Evolutionary conservation across 129 eudicot species (phyloP).

Genomic region (Calendula officinalis): DNA sequence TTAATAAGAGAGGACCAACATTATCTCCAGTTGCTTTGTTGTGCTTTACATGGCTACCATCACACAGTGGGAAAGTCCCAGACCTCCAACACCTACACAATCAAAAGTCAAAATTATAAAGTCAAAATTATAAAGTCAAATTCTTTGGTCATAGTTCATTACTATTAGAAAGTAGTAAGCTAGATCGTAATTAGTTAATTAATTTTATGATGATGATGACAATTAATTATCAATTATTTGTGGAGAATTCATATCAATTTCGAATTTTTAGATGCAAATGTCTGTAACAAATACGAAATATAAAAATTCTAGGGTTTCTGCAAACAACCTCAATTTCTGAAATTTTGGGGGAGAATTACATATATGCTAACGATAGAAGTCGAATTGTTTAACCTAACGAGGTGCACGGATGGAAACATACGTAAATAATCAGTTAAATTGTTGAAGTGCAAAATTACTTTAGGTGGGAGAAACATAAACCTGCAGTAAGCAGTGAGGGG

Average conservation of each 20-base stretch:
- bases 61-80: slow-evolving; percentile 89
- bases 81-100: slow-evolving; percentile 95
- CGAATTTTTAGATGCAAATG: no score
- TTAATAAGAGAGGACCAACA: slow-evolving; percentile 87
- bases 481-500: slow-evolving; percentile 94
- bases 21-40: slow-evolving; percentile 96
- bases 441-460: not conserved
- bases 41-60: slow-evolving; percentile 93
- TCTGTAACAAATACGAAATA: no score
- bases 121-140: not conserved
- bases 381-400: not conserved
- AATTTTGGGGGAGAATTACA: not conserved
- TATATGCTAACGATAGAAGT: not conserved
- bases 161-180: no score
- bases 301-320: not conserved
- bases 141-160: no score
- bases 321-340: not conserved
- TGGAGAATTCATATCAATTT: no score
- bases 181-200: no score
- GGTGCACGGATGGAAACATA: not conserved
- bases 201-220: no score
- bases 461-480: slow-evolving; percentile 26
- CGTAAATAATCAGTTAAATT: slow-evolving; percentile 1
- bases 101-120: slow-evolving; percentile 12
- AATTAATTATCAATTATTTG: no score